These are phyloP conservation scores for Trichosporon inkin DNA, from an alignment of 1,284 basidiomycete species.

Conservation along the genomic window DNA sequence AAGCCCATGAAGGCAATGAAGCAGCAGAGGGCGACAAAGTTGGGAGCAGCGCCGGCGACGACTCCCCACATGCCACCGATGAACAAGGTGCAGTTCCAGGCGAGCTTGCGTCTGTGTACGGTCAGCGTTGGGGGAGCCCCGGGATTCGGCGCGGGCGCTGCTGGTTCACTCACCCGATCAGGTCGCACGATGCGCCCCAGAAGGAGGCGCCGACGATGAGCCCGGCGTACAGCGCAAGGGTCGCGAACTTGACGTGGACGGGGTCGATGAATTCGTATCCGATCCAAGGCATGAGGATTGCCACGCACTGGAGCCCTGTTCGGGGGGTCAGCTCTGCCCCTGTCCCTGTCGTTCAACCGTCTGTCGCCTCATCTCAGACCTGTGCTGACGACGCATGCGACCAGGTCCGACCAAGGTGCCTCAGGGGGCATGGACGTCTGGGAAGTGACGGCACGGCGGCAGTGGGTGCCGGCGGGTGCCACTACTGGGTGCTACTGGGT, in stretches of 20 bases:
- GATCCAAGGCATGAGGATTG: constrained; percentile 56
- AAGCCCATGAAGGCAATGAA: constrained; percentile 55
- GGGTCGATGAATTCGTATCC: constrained; percentile 50
- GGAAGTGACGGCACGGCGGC: too few relatives aligned
- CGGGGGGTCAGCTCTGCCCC: constrained; percentile 11
- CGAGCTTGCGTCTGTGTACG: constrained; percentile 53
- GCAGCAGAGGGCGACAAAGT: constrained; percentile 51
- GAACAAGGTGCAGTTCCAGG: constrained; percentile 62
- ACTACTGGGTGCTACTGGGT: too few relatives aligned
- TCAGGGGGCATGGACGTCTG: too few relatives aligned
- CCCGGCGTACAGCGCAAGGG: constrained; percentile 59
- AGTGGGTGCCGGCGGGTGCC: too few relatives aligned
- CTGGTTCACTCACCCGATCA: constrained; percentile 42
- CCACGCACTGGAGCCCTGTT: constrained; percentile 55
- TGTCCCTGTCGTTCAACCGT: neutral
- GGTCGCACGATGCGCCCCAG: constrained; percentile 53
- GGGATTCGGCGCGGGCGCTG: too few relatives aligned
- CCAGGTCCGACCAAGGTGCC: neutral
- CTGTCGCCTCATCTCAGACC: neutral
- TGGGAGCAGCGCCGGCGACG: constrained; percentile 57
- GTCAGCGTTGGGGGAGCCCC: constrained; percentile 5
- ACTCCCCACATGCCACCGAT: constrained; percentile 60
- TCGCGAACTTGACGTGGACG: constrained; percentile 39
- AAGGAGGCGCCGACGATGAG: constrained; percentile 59
- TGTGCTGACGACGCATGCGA: neutral